Evolutionary conservation across 1,139 yeast genomes (phyloP).

Genomic region (Suhomyces bolitotheri): DNA sequence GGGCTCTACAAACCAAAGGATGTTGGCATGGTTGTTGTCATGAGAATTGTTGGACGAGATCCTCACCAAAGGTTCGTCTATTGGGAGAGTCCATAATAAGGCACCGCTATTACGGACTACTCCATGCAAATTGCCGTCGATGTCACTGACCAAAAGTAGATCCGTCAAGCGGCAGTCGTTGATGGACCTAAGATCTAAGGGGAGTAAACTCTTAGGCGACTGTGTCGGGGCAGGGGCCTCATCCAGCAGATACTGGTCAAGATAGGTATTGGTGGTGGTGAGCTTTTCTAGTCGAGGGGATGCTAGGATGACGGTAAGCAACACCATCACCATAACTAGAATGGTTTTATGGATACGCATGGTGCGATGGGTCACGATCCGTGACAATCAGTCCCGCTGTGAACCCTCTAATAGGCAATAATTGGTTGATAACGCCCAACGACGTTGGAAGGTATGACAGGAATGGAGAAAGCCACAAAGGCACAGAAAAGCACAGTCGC

Average conservation of each 20-base stretch:
- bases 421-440: no score
- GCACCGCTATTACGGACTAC: slow-evolving; percentile 76
- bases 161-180: slow-evolving; percentile 62
- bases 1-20: slow-evolving; percentile 87
- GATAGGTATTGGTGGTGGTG: slow-evolving; percentile 16
- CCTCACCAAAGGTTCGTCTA: slow-evolving; percentile 52
- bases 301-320: slow-evolving; percentile 13
- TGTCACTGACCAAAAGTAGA: slow-evolving; percentile 70
- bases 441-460: no score
- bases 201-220: slow-evolving; percentile 21
- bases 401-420: no score
- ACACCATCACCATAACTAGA: slow-evolving; percentile 9
- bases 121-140: slow-evolving; percentile 88
- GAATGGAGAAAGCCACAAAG: no score
- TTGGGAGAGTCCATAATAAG: slow-evolving; percentile 71
- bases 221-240: slow-evolving; percentile 10
- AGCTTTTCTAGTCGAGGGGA: slow-evolving; percentile 30
- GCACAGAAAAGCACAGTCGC: no score
- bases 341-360: slow-evolving; percentile 12
- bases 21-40: slow-evolving; percentile 30
- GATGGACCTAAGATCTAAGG: slow-evolving; percentile 43
- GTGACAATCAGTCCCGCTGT: no score
- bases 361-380: no score
- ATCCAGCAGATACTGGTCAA: slow-evolving; percentile 2
- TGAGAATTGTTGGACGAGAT: slow-evolving; percentile 35